These are phyloP conservation scores for Sporothrix sp. DNA, from an alignment of 2,329 filamentous ascomycete genomes.

Conservation along the genomic window DNA sequence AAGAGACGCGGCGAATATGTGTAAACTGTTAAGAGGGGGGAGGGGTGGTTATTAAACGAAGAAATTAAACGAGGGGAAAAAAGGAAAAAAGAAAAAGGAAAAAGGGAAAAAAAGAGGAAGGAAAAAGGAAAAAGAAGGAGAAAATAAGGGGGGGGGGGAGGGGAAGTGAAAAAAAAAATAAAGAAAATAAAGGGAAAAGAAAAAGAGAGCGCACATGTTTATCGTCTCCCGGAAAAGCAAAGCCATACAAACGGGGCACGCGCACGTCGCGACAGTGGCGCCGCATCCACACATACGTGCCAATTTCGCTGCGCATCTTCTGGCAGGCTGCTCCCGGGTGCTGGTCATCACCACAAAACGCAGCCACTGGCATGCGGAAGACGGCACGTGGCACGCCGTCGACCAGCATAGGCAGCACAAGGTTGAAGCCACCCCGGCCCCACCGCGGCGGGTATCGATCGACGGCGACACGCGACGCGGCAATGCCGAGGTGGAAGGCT, in stretches of 20 bases:
- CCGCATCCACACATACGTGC: constrained; percentile 30
- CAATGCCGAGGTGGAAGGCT: not conserved
- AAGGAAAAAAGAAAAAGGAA: too few species aligned
- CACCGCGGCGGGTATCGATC: too few species aligned
- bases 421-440: not conserved
- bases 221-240: constrained; percentile 5
- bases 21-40: constrained; percentile 1
- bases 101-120: too few species aligned
- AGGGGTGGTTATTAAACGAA: too few species aligned
- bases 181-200: too few species aligned
- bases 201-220: too few species aligned
- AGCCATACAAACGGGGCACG: constrained; percentile 23
- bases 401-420: too few species aligned
- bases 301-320: constrained; percentile 31
- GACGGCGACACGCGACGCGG: not conserved
- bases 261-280: constrained; percentile 28
- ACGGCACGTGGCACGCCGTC: too few species aligned
- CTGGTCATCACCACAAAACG: constrained; percentile 22
- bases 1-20: not conserved
- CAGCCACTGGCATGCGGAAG: constrained; percentile 21
- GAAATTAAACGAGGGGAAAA: too few species aligned
- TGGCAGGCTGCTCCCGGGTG: constrained; percentile 30
- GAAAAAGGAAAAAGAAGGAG: too few species aligned
- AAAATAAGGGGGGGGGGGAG: too few species aligned
- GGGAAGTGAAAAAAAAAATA: too few species aligned